These are phyloP conservation scores for Ceratocystis lukuohia DNA, from an alignment of 2,329 filamentous ascomycete genomes.

Conservation along the genomic window DNA sequence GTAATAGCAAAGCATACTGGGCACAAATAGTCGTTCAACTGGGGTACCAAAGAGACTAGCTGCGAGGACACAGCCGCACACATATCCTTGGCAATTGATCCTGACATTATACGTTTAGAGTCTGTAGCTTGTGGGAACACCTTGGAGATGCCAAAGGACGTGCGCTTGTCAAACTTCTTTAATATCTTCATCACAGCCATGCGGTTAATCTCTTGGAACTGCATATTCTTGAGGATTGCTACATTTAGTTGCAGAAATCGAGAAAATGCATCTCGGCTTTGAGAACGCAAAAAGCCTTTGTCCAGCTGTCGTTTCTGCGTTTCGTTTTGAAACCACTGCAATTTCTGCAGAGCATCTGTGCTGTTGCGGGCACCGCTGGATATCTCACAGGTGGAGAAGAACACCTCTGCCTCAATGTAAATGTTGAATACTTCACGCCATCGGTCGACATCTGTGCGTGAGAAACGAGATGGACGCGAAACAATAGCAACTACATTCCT, in stretches of 20 bases:
- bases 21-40: conserved; percentile 72
- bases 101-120: conserved; percentile 47
- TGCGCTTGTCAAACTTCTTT: conserved; percentile 85
- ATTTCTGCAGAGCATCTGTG: conserved; percentile 49
- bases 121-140: conserved; percentile 47
- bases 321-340: conserved; percentile 59
- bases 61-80: conserved; percentile 61
- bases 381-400: conserved; percentile 64
- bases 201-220: conserved; percentile 74
- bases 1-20: conserved; percentile 67
- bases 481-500: conserved; percentile 51
- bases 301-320: conserved; percentile 47
- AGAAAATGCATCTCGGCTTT: conserved; percentile 50
- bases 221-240: conserved; percentile 62
- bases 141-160: conserved; percentile 54
- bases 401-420: conserved; percentile 66
- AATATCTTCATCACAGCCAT: conserved; percentile 69
- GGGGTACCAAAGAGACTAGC: conserved; percentile 60
- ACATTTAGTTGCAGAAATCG: conserved; percentile 62
- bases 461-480: conserved; percentile 48
- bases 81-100: conserved; percentile 59
- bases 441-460: conserved; percentile 53
- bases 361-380: conserved; percentile 57
- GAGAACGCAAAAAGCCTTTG: conserved; percentile 49
- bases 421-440: conserved; percentile 76